These are phyloP conservation scores for Spergularia azorica DNA, from an alignment of 179 eudicot species.

Conservation along the genomic window DNA sequence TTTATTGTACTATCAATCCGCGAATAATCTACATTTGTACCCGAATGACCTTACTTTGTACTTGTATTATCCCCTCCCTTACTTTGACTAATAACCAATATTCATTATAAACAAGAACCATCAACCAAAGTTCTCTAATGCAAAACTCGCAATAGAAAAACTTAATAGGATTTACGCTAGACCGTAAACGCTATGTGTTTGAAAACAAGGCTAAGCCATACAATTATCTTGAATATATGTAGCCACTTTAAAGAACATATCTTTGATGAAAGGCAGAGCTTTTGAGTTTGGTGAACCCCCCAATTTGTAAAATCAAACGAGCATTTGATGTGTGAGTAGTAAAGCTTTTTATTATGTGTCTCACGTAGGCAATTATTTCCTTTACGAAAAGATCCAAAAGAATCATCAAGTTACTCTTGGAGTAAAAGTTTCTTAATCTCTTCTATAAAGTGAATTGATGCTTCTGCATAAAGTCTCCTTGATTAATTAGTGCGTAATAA, in stretches of 20 bases:
- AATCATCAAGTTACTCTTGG: constrained; percentile 7
- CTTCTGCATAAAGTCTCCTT: constrained; percentile 35
- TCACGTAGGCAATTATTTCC: too few relatives aligned
- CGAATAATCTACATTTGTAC: too few relatives aligned
- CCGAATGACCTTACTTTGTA: too few relatives aligned
- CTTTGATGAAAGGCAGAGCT: constrained; percentile 22
- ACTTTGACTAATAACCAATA: too few relatives aligned
- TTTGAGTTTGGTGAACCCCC: constrained; percentile 32
- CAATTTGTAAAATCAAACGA: constrained; percentile 3
- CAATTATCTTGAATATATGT: background rate
- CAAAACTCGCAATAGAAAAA: too few relatives aligned
- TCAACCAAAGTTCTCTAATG: too few relatives aligned
- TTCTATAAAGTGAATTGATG: constrained; percentile 32
- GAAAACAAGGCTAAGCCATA: background rate
- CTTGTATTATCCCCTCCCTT: too few relatives aligned
- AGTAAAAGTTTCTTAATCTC: constrained; percentile 26
- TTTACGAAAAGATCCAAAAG: background rate
- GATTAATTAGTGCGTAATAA: constrained; percentile 32
- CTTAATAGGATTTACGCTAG: too few relatives aligned
- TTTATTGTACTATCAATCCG: too few relatives aligned
- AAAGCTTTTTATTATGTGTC: too few relatives aligned
- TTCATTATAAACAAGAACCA: too few relatives aligned
- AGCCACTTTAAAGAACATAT: constrained; percentile 23
- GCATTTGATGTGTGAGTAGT: constrained; percentile 16
- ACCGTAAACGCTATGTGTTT: too few relatives aligned